These are phyloP conservation scores for Fusarium sp. DNA, from an alignment of 2,329 filamentous ascomycete species.

Conservation along the genomic window DNA sequence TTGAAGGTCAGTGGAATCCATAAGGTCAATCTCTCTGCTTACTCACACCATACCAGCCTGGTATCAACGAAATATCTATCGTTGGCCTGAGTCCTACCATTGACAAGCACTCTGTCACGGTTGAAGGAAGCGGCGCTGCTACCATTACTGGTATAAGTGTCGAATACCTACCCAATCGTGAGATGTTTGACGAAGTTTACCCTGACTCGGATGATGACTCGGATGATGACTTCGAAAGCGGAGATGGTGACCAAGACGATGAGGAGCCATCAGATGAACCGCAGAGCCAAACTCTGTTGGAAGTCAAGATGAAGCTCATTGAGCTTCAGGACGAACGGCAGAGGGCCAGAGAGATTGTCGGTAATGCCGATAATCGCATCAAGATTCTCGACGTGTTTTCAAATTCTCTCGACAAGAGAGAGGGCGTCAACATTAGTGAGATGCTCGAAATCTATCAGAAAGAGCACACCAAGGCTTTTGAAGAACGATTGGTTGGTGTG, in stretches of 20 bases:
- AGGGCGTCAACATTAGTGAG: slow-evolving; percentile 50
- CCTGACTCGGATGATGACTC: slow-evolving; percentile 54
- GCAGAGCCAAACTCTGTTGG: slow-evolving; percentile 33
- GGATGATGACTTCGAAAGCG: slow-evolving; percentile 48
- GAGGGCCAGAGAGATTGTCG: slow-evolving; percentile 36
- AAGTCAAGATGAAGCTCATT: slow-evolving; percentile 48
- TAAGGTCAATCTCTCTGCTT: not conserved
- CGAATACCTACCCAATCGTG: slow-evolving; percentile 65
- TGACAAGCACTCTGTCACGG: slow-evolving; percentile 69
- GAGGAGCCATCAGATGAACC: slow-evolving; percentile 42
- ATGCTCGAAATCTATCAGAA: slow-evolving; percentile 55
- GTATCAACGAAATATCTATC: slow-evolving; percentile 68
- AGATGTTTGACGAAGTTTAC: slow-evolving; percentile 66
- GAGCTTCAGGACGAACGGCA: slow-evolving; percentile 42
- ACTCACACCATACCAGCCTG: slow-evolving; percentile 53
- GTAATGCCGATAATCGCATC: slow-evolving; percentile 51
- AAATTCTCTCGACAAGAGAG: slow-evolving; percentile 51
- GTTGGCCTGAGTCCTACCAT: slow-evolving; percentile 65
- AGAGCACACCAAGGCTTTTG: slow-evolving; percentile 57
- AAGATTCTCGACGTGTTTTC: slow-evolving; percentile 56
- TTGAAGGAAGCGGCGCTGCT: slow-evolving; percentile 66
- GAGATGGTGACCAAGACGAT: slow-evolving; percentile 39
- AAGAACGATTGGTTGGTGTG: slow-evolving; percentile 53
- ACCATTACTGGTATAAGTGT: slow-evolving; percentile 71
- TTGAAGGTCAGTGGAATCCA: slow-evolving; percentile 41